Conservation (phyloP, 352 stramenopile species). For the Phytopythium helicoides region DNA sequence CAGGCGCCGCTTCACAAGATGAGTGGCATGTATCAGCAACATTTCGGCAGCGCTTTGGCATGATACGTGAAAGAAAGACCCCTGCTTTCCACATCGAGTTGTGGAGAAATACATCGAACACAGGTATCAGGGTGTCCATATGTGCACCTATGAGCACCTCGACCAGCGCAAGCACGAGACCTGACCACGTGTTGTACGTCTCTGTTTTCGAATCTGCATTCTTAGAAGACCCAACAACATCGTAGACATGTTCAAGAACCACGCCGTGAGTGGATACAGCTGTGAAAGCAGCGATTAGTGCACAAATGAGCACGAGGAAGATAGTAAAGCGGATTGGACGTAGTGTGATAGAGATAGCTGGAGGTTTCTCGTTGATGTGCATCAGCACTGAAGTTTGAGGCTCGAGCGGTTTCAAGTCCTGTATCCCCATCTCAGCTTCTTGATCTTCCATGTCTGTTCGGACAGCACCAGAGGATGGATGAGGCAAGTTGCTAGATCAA, state of each 20-base stretch:
- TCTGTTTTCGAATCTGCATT: slow-evolving; percentile 28
- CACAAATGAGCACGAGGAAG: slow-evolving; percentile 22
- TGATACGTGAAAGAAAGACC: too few species aligned
- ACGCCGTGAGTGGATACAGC: slow-evolving; percentile 26
- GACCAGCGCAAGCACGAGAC: slow-evolving; percentile 39
- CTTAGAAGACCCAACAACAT: slow-evolving; percentile 29
- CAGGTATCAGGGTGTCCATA: slow-evolving; percentile 32
- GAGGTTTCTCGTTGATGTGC: not conserved
- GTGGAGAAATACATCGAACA: slow-evolving; percentile 46
- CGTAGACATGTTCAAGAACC: slow-evolving; percentile 29
- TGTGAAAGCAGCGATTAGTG: slow-evolving; percentile 32
- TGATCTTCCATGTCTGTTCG: too few species aligned
- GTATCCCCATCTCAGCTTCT: too few species aligned
- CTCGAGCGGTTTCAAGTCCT: too few species aligned
- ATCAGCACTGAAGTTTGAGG: too few species aligned
- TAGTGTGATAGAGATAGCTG: slow-evolving; percentile 25
- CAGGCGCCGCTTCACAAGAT: slow-evolving; percentile 8
- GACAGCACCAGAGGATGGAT: too few species aligned
- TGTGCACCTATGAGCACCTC: slow-evolving; percentile 36
- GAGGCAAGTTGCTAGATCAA: too few species aligned
- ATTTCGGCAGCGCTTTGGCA: not conserved
- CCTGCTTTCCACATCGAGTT: slow-evolving; percentile 36
- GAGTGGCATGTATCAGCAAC: not conserved
- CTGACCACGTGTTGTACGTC: slow-evolving; percentile 44
- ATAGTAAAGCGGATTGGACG: slow-evolving; percentile 7